phyloP scores from a whole-genome alignment of 345 rosid species.

The Syzygium aqueum region DNA sequence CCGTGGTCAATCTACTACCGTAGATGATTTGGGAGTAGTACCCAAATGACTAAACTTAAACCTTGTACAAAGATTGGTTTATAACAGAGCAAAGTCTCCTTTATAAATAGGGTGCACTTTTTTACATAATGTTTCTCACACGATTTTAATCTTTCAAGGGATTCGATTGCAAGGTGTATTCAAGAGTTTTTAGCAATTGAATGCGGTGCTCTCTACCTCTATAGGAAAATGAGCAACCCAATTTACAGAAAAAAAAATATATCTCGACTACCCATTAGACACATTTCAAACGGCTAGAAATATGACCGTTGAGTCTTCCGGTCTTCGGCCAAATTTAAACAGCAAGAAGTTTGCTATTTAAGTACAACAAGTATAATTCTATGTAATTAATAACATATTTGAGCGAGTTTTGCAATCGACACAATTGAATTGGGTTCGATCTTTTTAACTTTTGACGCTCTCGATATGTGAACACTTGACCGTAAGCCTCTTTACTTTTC shows the following conservation, averaged over 20 bases:
- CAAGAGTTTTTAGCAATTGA: neutral
- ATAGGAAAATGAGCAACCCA: neutral
- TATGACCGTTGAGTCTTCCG: rapidly evolving
- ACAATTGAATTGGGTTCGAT: neutral
- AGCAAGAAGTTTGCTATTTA: too few species aligned
- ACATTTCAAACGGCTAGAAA: neutral
- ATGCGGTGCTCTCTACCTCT: neutral
- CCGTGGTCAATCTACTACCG: neutral
- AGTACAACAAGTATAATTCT: neutral
- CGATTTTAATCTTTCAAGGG: neutral
- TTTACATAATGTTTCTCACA: neutral
- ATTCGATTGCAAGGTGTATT: neutral
- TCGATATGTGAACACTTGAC: neutral
- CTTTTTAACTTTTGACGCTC: neutral
- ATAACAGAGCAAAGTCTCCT: neutral
- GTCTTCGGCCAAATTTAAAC: neutral
- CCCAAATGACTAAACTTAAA: neutral
- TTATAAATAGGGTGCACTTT: neutral
- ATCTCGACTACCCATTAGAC: neutral
- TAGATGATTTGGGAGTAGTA: neutral
- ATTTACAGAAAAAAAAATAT: neutral
- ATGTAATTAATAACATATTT: neutral
- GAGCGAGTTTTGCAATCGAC: neutral
- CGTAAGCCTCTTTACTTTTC: neutral
- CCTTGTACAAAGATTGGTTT: neutral